Evolutionary conservation across 306 rosid species (phyloP).

Genomic region (Astragalus membranaceus): DNA sequence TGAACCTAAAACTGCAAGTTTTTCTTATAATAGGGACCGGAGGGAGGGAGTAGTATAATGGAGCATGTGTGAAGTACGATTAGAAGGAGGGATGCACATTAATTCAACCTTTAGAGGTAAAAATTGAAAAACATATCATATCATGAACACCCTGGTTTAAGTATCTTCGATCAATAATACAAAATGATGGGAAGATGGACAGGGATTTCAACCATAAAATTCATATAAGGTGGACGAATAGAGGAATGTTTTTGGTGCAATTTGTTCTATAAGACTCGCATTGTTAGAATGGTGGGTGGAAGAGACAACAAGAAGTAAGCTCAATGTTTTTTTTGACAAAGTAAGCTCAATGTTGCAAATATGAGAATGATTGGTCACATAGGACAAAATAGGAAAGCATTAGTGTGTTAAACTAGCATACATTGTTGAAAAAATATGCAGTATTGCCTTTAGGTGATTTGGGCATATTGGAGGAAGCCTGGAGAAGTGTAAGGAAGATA

Average conservation of each 20-base stretch:
- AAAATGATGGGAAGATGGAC: background rate
- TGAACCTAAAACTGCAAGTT: too few species aligned
- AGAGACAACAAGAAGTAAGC: background rate
- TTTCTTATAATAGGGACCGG: too few species aligned
- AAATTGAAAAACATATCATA: too few species aligned
- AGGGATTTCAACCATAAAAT: background rate
- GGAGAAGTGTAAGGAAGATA: background rate
- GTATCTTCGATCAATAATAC: background rate
- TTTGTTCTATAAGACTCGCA: background rate
- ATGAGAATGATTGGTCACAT: background rate
- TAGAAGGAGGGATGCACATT: too few species aligned
- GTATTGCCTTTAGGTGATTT: background rate
- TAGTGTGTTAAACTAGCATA: background rate
- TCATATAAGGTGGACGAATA: background rate
- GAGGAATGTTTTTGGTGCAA: background rate
- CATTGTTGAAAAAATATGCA: background rate
- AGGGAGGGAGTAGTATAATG: too few species aligned
- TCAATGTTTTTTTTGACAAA: background rate
- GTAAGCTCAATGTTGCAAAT: background rate
- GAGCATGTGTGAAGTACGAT: background rate
- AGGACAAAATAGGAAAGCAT: background rate
- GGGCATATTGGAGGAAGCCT: background rate
- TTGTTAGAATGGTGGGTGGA: background rate
- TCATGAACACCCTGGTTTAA: too few species aligned
- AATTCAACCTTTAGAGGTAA: too few species aligned